These are phyloP conservation scores for Alloteropsis semialata DNA, from an alignment of 176 grass and related monocot genomes.

Conservation along the genomic window DNA sequence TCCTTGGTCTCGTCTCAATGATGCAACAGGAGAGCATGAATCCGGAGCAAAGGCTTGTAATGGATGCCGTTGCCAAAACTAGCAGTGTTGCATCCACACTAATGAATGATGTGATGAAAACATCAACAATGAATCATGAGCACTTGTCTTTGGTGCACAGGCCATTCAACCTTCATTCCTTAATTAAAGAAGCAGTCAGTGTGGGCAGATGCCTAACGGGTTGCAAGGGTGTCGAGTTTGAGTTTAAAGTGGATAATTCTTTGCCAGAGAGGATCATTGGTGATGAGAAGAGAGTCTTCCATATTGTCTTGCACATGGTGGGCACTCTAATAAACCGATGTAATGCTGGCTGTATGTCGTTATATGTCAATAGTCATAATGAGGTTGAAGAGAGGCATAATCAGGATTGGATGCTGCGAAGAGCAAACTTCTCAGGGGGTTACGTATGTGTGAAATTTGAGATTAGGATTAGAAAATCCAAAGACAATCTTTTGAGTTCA, in stretches of 20 bases:
- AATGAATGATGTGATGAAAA: slow-evolving; percentile 85
- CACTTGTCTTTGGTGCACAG: slow-evolving; percentile 67
- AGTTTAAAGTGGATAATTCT: slow-evolving; percentile 58
- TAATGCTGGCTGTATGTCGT: slow-evolving; percentile 44
- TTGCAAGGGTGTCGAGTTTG: slow-evolving; percentile 62
- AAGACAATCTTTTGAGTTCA: slow-evolving; percentile 19
- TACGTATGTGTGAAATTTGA: slow-evolving; percentile 85
- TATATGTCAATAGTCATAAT: slow-evolving; percentile 60
- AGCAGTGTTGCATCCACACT: slow-evolving; percentile 75
- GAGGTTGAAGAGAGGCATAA: slow-evolving; percentile 57
- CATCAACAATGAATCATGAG: slow-evolving; percentile 56
- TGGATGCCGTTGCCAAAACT: slow-evolving; percentile 74
- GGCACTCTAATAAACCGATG: slow-evolving; percentile 60
- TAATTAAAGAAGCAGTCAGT: slow-evolving; percentile 76
- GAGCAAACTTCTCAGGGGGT: slow-evolving; percentile 63
- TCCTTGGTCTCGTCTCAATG: slow-evolving; percentile 86
- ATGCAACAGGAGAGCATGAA: slow-evolving; percentile 83
- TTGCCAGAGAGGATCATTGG: slow-evolving; percentile 71
- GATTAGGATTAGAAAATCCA: slow-evolving; percentile 50
- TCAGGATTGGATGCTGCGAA: slow-evolving; percentile 71
- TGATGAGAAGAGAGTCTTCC: slow-evolving; percentile 93
- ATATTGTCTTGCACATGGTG: slow-evolving; percentile 85
- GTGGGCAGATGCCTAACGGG: slow-evolving; percentile 81
- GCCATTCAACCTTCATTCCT: slow-evolving; percentile 67
- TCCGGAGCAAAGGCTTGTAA: slow-evolving; percentile 79